Evolutionary conservation across 1,284 basidiomycete species (phyloP).

Genomic region (Phellopilus nigrolimitatus): DNA sequence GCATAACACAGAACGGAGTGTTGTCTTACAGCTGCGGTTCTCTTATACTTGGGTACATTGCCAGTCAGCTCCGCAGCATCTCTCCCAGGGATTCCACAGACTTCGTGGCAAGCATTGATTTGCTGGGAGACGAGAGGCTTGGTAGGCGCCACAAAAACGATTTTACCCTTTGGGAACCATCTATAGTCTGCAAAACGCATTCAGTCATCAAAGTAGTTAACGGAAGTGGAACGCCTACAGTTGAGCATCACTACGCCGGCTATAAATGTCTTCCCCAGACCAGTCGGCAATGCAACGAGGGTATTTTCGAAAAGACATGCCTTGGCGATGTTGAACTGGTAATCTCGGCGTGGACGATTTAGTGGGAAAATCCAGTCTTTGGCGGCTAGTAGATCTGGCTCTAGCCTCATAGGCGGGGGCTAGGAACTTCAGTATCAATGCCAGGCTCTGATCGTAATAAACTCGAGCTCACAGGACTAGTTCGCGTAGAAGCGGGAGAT

Average conservation of each 20-base stretch:
- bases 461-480: slow-evolving; percentile 2
- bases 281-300: slow-evolving; percentile 92
- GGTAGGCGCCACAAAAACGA: slow-evolving; percentile 94
- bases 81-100: slow-evolving; percentile 88
- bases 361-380: slow-evolving; percentile 92
- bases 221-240: slow-evolving; percentile 46
- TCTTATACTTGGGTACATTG: slow-evolving; percentile 43
- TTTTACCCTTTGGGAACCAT: slow-evolving; percentile 92
- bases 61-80: slow-evolving; percentile 90
- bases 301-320: slow-evolving; percentile 90
- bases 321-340: slow-evolving; percentile 93
- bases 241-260: slow-evolving; percentile 96
- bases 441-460: slow-evolving; percentile 9
- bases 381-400: slow-evolving; percentile 71
- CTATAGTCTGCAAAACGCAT: slow-evolving; percentile 60
- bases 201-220: not conserved
- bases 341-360: slow-evolving; percentile 85
- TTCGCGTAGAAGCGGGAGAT: not conserved
- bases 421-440: slow-evolving; percentile 28
- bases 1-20: not conserved
- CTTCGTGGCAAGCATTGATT: slow-evolving; percentile 87
- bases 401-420: slow-evolving; percentile 74
- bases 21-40: slow-evolving; percentile 58
- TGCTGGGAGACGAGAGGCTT: slow-evolving; percentile 96
- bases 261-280: slow-evolving; percentile 97